phyloP scores from a whole-genome alignment of 371 early-diverging fungal species.

The Batrachochytrium dendrobatidis region DNA sequence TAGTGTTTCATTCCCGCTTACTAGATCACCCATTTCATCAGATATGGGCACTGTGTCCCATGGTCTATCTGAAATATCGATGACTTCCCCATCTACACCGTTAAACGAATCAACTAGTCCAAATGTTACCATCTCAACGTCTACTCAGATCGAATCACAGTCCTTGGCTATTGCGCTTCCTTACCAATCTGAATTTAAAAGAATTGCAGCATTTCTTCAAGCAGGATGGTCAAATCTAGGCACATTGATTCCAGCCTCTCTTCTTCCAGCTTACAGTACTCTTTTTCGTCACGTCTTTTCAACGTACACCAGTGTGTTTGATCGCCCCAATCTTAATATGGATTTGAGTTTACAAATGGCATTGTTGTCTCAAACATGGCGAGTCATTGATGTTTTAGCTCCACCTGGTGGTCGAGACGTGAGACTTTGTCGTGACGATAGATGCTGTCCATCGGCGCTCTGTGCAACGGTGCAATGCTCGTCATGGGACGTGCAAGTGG shows the following conservation, averaged over 20 bases:
- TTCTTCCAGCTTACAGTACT: background rate
- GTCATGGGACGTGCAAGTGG: too few relatives aligned
- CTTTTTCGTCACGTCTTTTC: slow-evolving; percentile 2
- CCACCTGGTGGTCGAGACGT: slow-evolving; percentile 1
- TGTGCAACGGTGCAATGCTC: background rate
- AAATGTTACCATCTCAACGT: too few relatives aligned
- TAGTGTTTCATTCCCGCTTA: too few relatives aligned
- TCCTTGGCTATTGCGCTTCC: too few relatives aligned
- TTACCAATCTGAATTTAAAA: background rate
- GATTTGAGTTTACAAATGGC: background rate
- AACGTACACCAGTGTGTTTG: background rate
- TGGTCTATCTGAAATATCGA: too few relatives aligned
- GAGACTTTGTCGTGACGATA: background rate
- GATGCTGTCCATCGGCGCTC: background rate
- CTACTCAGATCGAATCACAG: too few relatives aligned
- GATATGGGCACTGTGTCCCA: too few relatives aligned
- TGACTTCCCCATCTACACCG: too few relatives aligned
- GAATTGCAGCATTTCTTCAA: background rate
- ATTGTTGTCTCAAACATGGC: background rate
- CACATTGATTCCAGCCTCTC: background rate
- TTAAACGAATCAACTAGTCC: too few relatives aligned
- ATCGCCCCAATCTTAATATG: background rate
- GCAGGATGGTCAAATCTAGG: background rate
- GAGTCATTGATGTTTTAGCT: background rate
- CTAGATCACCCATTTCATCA: too few relatives aligned